Conservation (phyloP, 352 stramenopile genomes). For the Blastocystis sp. region DNA sequence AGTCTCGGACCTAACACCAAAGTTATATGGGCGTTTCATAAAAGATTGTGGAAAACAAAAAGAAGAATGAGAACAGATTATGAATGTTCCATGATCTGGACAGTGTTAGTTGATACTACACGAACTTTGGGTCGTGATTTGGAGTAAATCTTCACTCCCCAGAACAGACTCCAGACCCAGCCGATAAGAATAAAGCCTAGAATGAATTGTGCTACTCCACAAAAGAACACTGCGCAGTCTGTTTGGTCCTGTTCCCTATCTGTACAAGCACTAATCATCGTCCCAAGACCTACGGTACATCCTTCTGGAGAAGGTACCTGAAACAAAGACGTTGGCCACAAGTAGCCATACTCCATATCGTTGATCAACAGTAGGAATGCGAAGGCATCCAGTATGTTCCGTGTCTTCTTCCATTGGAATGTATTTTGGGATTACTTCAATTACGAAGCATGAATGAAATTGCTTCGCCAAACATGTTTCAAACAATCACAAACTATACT, state of each 20-base stretch:
- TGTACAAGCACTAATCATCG: constrained; percentile 14
- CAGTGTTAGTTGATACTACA: neutral
- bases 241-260: neutral
- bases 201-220: constrained; percentile 4
- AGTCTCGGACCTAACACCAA: neutral
- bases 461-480: neutral
- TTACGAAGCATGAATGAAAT: neutral
- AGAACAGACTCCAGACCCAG: constrained; percentile 32
- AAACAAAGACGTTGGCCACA: neutral
- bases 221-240: neutral
- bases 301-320: neutral
- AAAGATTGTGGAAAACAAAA: neutral
- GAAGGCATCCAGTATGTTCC: neutral
- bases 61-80: neutral
- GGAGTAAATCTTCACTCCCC: constrained; percentile 34
- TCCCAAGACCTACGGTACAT: neutral
- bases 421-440: neutral
- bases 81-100: neutral
- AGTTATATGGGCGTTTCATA: neutral
- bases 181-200: neutral
- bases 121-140: neutral
- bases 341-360: neutral
- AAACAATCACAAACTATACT: neutral
- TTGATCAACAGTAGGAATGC: neutral
- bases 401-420: neutral